phyloP scores from a whole-genome alignment of 805 yeast genomes.

The Cephaloascus fragrans region DNA sequence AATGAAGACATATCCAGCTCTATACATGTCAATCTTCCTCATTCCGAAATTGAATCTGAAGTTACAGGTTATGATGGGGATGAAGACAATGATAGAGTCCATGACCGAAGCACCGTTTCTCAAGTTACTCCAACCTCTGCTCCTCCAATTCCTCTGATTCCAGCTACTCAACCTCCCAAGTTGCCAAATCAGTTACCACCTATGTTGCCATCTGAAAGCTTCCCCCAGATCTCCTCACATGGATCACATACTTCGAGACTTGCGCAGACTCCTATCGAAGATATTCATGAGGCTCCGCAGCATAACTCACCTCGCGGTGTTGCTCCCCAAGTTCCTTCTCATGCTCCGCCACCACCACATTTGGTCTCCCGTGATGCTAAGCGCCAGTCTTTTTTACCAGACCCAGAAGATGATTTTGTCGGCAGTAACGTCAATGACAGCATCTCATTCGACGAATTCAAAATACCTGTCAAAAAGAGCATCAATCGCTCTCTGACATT shows the following conservation, averaged over 20 bases:
- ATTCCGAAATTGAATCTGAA: neutral
- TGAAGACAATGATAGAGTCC: constrained; percentile 30
- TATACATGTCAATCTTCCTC: neutral
- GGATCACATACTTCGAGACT: too few species aligned
- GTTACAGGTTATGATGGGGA: constrained; percentile 68
- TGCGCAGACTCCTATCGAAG: too few species aligned
- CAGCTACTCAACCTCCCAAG: too few species aligned
- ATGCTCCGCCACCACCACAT: constrained; percentile 9
- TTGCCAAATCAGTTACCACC: too few species aligned
- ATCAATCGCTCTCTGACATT: constrained; percentile 1
- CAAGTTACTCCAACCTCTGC: constrained; percentile 7
- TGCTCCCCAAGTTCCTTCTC: constrained; percentile 7
- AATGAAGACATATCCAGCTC: constrained; percentile 1
- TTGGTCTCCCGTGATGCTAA: constrained; percentile 4
- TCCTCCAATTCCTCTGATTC: constrained; percentile 1
- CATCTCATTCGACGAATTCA: constrained; percentile 1
- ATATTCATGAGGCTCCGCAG: too few species aligned
- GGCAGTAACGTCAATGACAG: constrained; percentile 2
- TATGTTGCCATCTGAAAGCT: too few species aligned
- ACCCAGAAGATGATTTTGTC: constrained; percentile 7
- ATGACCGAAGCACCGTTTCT: constrained; percentile 5
- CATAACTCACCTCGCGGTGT: too few species aligned
- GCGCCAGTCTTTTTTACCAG: constrained; percentile 8
- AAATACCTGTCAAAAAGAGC: too few species aligned
- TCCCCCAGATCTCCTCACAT: too few species aligned